A percentile compares a stretch with the other conserved stretches of the same genome.
Conservation (phyloP, 2,329 filamentous ascomycete species). For the Esteya vermicola region DNA sequence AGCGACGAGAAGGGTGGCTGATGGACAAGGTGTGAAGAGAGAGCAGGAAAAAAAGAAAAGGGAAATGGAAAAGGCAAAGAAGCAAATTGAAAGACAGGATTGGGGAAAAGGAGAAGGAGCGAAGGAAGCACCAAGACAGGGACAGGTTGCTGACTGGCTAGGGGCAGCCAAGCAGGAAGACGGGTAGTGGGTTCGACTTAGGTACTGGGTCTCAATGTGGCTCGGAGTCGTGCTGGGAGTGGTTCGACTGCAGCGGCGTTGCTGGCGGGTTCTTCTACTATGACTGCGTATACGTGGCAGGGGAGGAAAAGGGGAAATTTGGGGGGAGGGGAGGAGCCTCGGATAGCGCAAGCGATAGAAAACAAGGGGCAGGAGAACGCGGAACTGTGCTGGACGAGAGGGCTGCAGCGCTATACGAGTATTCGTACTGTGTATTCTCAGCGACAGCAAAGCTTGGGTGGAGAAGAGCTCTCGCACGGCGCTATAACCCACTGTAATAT, state of each 20-base stretch:
- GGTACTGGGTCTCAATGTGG: neutral
- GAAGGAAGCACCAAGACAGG: neutral
- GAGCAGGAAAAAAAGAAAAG: neutral
- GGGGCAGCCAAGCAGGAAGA: neutral
- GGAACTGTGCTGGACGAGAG: too few relatives aligned
- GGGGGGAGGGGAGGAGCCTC: neutral
- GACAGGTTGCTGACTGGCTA: slow-evolving; percentile 1
- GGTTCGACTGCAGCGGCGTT: too few relatives aligned
- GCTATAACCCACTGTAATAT: too few relatives aligned
- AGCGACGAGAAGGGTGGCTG: too few relatives aligned
- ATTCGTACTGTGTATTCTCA: too few relatives aligned
- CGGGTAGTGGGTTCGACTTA: slow-evolving; percentile 2
- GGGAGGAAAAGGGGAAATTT: slow-evolving; percentile 2
- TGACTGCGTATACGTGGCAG: neutral
- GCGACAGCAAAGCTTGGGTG: too few relatives aligned
- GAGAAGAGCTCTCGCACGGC: too few relatives aligned
- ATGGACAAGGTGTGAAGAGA: neutral
- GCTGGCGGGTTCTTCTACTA: too few relatives aligned
- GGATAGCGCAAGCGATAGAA: neutral
- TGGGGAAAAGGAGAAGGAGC: neutral
- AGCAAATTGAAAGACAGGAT: neutral
- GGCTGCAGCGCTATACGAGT: too few relatives aligned
- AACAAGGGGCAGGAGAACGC: neutral
- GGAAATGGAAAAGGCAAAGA: neutral
- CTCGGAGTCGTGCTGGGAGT: neutral